A percentile compares a stretch with the other conserved stretches of the same genome.
Evolutionary conservation across 768 basidiomycete genomes (phyloP).

Genomic region (Pholiota conissans): DNA sequence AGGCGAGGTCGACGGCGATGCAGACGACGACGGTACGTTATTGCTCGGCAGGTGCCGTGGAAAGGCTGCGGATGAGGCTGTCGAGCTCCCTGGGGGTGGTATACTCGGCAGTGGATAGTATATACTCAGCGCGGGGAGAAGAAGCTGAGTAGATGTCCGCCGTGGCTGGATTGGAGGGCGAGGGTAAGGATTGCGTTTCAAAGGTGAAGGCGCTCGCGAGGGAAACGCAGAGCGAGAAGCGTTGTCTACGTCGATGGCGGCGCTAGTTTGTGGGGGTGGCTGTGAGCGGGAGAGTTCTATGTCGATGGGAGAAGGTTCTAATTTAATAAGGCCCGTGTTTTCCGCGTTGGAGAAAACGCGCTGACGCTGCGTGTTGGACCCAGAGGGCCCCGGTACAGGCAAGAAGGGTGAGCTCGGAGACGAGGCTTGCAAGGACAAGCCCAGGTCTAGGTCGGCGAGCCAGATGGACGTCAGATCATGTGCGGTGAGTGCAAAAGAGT

Average conservation of each 20-base stretch:
- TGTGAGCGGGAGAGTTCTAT: constrained; percentile 10
- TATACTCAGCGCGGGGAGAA: constrained; percentile 27
- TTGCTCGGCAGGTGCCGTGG: constrained; percentile 10
- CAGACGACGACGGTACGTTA: not conserved
- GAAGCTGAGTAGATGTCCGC: constrained; percentile 13
- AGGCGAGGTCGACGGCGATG: constrained; percentile 9
- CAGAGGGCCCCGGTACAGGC: not conserved
- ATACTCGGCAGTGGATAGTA: constrained; percentile 28
- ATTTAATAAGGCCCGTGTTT: constrained; percentile 27
- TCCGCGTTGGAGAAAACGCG: constrained; percentile 4
- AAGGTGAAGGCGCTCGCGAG: constrained; percentile 12
- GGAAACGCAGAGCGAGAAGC: constrained; percentile 3
- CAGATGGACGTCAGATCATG: constrained; percentile 62
- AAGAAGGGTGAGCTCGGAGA: not conserved
- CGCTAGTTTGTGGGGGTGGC: not conserved
- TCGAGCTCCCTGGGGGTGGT: constrained; percentile 11
- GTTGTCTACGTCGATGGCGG: constrained; percentile 10
- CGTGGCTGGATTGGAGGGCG: constrained; percentile 1
- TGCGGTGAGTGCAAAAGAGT: constrained; percentile 50
- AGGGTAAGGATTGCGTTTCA: constrained; percentile 5
- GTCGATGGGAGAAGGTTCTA: constrained; percentile 28
- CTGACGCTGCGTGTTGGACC: not conserved
- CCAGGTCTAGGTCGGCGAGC: constrained; percentile 44
- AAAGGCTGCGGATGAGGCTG: constrained; percentile 14
- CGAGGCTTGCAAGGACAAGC: constrained; percentile 2